Evolutionary conservation across 2,329 filamentous ascomycete species (phyloP).

Genomic region (Neonectria punicea): DNA sequence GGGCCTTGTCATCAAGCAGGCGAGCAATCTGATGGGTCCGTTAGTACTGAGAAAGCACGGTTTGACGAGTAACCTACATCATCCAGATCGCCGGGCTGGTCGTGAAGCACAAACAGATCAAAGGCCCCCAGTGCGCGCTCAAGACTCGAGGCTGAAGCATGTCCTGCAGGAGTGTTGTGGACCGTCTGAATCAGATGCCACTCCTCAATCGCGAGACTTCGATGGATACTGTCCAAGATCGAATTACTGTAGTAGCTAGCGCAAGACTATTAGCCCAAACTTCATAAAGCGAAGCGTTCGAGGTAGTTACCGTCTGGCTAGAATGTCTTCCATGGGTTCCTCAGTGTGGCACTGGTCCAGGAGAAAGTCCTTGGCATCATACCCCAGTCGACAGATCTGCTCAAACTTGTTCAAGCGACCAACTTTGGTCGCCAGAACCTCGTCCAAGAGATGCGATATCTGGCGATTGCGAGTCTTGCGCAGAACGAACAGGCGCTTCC

Average conservation of each 20-base stretch:
- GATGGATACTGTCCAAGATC: slow-evolving; percentile 82
- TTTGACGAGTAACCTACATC: slow-evolving; percentile 61
- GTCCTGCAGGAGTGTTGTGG: slow-evolving; percentile 26
- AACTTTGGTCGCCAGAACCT: slow-evolving; percentile 76
- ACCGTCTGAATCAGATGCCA: slow-evolving; percentile 66
- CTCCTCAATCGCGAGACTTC: slow-evolving; percentile 79
- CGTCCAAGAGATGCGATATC: slow-evolving; percentile 68
- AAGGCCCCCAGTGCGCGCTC: slow-evolving; percentile 84
- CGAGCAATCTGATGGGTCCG: slow-evolving; percentile 61
- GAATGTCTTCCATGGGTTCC: slow-evolving; percentile 73
- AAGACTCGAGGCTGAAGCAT: slow-evolving; percentile 60
- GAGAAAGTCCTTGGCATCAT: slow-evolving; percentile 89
- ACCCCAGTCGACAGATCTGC: slow-evolving; percentile 77
- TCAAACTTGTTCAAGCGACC: slow-evolving; percentile 76
- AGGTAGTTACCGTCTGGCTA: slow-evolving; percentile 72
- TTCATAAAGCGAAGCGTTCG: slow-evolving; percentile 43
- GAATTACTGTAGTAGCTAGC: slow-evolving; percentile 78
- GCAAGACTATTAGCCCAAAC: slow-evolving; percentile 5
- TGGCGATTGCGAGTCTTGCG: slow-evolving; percentile 64
- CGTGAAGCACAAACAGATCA: slow-evolving; percentile 87
- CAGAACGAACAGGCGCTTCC: slow-evolving; percentile 75
- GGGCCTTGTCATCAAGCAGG: slow-evolving; percentile 73
- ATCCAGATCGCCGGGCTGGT: slow-evolving; percentile 76
- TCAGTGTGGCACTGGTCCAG: slow-evolving; percentile 70
- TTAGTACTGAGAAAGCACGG: slow-evolving; percentile 16